Conservation (phyloP, 1,284 basidiomycete species). For the Phellinidium pouzarii region DNA sequence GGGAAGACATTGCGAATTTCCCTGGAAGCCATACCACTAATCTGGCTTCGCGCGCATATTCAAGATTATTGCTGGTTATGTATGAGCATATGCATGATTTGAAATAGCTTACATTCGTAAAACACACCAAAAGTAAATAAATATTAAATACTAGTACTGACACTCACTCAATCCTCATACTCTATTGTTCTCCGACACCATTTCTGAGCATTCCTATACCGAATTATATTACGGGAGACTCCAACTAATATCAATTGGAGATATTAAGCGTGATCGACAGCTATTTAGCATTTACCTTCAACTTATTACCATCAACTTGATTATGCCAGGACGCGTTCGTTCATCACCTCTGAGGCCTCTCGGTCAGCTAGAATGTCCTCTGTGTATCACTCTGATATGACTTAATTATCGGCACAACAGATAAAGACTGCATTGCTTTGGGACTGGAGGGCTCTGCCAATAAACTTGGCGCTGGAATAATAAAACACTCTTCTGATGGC, state of each 20-base stretch:
- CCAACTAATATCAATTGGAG: too few species aligned
- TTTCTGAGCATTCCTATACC: too few species aligned
- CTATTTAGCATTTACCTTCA: neutral
- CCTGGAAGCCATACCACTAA: constrained; percentile 33
- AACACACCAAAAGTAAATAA: too few species aligned
- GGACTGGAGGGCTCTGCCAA: constrained; percentile 96
- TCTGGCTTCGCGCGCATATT: constrained; percentile 45
- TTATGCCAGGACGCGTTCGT: constrained; percentile 4
- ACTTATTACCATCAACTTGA: neutral
- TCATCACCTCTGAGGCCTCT: constrained; percentile 12
- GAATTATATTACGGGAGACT: too few species aligned
- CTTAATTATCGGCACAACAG: constrained; percentile 13
- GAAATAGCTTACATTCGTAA: too few species aligned
- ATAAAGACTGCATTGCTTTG: constrained; percentile 52
- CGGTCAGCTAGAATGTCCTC: constrained; percentile 12
- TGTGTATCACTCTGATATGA: neutral
- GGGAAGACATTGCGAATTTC: constrained; percentile 39
- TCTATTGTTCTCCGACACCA: too few species aligned
- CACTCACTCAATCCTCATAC: too few species aligned
- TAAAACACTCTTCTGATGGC: constrained; percentile 74
- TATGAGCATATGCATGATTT: too few species aligned
- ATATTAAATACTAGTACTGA: too few species aligned
- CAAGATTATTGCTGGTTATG: constrained; percentile 39
- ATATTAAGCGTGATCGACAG: neutral
- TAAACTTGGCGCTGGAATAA: constrained; percentile 95